Evolutionary conservation across 257 asterid genomes (phyloP).

Genomic region (Misopates orontium): DNA sequence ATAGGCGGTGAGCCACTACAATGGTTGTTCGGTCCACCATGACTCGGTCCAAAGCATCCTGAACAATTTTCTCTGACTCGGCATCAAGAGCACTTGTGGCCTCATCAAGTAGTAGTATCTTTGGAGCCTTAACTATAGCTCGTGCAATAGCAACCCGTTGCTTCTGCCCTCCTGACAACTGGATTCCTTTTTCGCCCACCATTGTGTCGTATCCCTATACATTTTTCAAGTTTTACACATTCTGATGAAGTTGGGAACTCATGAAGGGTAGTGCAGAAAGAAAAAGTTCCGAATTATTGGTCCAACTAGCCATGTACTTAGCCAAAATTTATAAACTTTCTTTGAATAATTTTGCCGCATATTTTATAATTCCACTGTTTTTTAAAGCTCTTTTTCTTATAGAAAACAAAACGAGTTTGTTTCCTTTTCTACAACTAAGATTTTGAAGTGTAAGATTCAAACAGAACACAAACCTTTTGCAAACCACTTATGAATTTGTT

Average conservation of each 20-base stretch:
- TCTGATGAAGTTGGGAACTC: not conserved
- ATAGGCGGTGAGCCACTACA: slow-evolving; percentile 62
- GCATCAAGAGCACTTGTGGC: slow-evolving; percentile 65
- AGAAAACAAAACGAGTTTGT: not conserved
- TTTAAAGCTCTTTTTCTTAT: no score
- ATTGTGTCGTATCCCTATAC: slow-evolving; percentile 50
- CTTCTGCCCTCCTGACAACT: slow-evolving; percentile 60
- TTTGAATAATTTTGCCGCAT: no score
- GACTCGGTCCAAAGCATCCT: slow-evolving; percentile 47
- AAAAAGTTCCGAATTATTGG: no score
- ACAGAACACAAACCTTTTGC: slow-evolving; percentile 33
- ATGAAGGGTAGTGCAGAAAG: no score
- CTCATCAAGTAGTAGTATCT: slow-evolving; percentile 52
- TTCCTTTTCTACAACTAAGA: not conserved
- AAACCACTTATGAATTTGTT: slow-evolving; percentile 48
- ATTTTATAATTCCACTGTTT: no score
- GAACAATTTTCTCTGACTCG: slow-evolving; percentile 54
- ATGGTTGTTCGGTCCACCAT: slow-evolving; percentile 47
- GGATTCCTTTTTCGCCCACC: slow-evolving; percentile 57
- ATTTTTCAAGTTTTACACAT: not conserved
- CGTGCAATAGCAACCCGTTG: slow-evolving; percentile 67
- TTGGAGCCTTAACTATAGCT: slow-evolving; percentile 50
- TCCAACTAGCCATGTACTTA: no score
- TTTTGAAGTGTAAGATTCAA: no score
- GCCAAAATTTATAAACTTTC: no score